Conservation (phyloP, 139 green algal genomes). For the Coccomyxa sp. region DNA sequence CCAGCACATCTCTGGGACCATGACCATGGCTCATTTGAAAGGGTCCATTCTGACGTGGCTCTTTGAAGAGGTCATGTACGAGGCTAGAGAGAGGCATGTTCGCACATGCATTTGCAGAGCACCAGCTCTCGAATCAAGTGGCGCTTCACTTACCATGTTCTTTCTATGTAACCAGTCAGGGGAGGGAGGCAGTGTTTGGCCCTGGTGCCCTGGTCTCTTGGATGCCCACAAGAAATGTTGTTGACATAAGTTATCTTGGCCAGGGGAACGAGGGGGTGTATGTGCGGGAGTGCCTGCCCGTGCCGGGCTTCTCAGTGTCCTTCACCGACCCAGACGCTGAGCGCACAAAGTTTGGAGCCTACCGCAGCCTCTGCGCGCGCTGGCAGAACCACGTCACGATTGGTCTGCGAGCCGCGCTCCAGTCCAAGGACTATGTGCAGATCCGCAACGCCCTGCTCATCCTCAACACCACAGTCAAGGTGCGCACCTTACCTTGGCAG, state of each 20-base stretch:
- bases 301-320: not conserved
- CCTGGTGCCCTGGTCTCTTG: too few relatives aligned
- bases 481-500: not conserved
- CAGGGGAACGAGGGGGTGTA: not conserved
- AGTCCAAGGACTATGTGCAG: constrained; percentile 46
- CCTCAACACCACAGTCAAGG: constrained; percentile 33
- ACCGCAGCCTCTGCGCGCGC: not conserved
- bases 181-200: too few relatives aligned
- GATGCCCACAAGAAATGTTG: too few relatives aligned
- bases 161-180: too few relatives aligned
- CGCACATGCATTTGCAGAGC: too few relatives aligned
- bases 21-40: not conserved
- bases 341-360: not conserved
- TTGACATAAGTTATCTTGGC: too few relatives aligned
- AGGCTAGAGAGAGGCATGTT: too few relatives aligned
- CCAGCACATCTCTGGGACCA: not conserved
- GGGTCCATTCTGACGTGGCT: too few relatives aligned
- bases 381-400: not conserved
- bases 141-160: too few relatives aligned
- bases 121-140: too few relatives aligned
- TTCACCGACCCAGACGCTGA: not conserved
- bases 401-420: constrained; percentile 25
- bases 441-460: constrained; percentile 51
- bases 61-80: too few relatives aligned
- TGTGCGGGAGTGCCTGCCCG: not conserved